Base-by-base conservation (phyloP, 2,329 filamentous ascomycete species). In the Neurospora sp. region DNA sequence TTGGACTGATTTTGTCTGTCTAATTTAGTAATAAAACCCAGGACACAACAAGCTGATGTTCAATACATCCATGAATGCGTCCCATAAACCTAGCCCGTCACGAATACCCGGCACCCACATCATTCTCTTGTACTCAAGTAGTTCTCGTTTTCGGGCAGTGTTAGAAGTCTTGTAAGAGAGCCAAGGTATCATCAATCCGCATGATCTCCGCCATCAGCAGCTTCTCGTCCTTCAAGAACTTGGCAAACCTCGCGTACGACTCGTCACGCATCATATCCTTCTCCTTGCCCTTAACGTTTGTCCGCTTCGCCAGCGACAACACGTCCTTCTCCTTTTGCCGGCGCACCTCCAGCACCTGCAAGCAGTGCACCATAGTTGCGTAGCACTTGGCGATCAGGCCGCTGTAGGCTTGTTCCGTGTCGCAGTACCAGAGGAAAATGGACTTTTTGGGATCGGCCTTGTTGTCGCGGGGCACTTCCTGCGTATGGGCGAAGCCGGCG, bases 341-440 rank as follows among this genome's bases (percentile, higher is more conserved):
- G 79, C 97, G 92, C 37, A 92, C 88, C 41, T 89, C 87, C 33
- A 96, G 86, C 33, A 93, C 90, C 78, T 97, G 92, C 67, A 97
- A 79, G 72, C 91, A 91, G 70, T 94, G 88, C 17, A 93, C 86
- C 92, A 98, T 97, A 37, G 90, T 87, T 79, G 97, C 97, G 83
- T 97, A 98, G 0, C 91, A 88, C 71, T 92, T 90, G 72, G 97
- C 91, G 11, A 97, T 81, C 1, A 97, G 82, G 71, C 91, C 87
- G 23, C 86, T 85, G 67, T 89, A 83, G 6, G 91, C 90, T 66
- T 91, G 87, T 66, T 93, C 88, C 11, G 87, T 83, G 77, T 98
- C 94, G 79, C 93, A 97, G 83, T 89, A 97, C 90, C 94, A 97
- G 69, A 98, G 87, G 78, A 94, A 98, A 33, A 97, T 86, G 0